phyloP scores from a whole-genome alignment of 176 grass and related monocot species.

The Ensete glaucum region DNA sequence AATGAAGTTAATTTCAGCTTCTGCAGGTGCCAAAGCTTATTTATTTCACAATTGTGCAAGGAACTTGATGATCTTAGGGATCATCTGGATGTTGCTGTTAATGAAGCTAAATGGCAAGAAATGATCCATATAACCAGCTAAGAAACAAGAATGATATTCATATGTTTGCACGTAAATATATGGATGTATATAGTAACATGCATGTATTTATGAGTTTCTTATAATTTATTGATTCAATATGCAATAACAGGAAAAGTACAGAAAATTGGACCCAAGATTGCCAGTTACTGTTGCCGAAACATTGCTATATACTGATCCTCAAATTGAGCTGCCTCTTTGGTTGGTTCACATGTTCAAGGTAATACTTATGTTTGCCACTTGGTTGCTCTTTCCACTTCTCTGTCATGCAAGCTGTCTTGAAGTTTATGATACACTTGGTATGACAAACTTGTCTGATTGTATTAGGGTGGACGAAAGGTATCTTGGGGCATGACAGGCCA shows the following conservation, averaged over 20 bases:
- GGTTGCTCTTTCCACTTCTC: background rate
- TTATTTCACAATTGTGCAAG: no score
- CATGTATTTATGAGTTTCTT: no score
- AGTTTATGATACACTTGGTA: background rate
- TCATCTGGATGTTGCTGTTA: no score
- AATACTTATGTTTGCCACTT: background rate
- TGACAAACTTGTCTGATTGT: background rate
- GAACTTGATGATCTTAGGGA: no score
- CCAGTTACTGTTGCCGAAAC: constrained; percentile 77
- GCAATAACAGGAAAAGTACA: constrained; percentile 64
- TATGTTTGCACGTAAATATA: no score
- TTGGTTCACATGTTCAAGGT: constrained; percentile 98
- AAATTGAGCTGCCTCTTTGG: constrained; percentile 94
- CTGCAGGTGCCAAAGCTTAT: no score
- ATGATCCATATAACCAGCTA: background rate
- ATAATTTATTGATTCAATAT: background rate
- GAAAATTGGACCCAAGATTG: constrained; percentile 69
- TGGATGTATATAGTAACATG: no score
- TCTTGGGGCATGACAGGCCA: constrained; percentile 81
- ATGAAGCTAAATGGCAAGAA: background rate
- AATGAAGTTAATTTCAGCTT: no score
- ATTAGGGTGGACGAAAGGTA: constrained; percentile 41
- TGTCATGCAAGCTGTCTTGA: background rate
- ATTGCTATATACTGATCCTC: constrained; percentile 78
- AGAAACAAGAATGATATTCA: no score